A percentile compares a stretch with the other conserved stretches of the same genome.
phyloP scores from a whole-genome alignment of 2,329 filamentous ascomycete genomes.

The Dendryphion nanum region DNA sequence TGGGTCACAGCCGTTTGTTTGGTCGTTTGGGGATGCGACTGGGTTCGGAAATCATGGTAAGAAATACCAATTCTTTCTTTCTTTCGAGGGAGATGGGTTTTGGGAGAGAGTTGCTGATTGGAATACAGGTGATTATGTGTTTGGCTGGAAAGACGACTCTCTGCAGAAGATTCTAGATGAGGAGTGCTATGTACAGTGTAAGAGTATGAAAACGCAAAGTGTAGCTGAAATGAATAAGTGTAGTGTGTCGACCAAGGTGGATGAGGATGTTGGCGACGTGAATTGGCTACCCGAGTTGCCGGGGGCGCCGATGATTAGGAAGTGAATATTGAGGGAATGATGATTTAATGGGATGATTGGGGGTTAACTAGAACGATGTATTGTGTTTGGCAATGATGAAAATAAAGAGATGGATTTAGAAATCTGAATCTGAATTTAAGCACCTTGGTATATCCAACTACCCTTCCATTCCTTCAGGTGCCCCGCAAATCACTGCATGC shows the following conservation, averaged over 20 bases:
- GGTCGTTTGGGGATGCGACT: constrained; percentile 39
- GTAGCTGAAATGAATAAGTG: constrained; percentile 49
- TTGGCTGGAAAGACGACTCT: constrained; percentile 52
- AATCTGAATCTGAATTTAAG: too few relatives aligned
- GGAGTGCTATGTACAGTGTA: constrained; percentile 36
- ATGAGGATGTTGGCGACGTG: constrained; percentile 47
- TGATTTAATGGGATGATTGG: too few relatives aligned
- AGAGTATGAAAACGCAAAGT: constrained; percentile 46
- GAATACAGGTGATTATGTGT: constrained; percentile 55
- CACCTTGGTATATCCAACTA: too few relatives aligned
- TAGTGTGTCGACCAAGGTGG: constrained; percentile 45
- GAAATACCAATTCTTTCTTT: not conserved
- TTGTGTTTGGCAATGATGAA: too few relatives aligned
- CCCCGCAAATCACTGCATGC: too few relatives aligned
- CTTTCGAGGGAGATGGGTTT: constrained; percentile 1
- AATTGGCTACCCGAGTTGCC: constrained; percentile 7
- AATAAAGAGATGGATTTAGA: too few relatives aligned
- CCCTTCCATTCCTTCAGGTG: too few relatives aligned
- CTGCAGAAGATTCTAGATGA: constrained; percentile 45
- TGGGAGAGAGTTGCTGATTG: too few relatives aligned
- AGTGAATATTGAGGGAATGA: too few relatives aligned
- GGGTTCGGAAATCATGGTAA: constrained; percentile 49
- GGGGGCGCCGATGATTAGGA: not conserved
- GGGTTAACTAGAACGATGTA: too few relatives aligned
- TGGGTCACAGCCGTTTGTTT: constrained; percentile 32